Percentiles rank a stretch among this genome's conserved stretches.
Conservation (phyloP, 1,139 yeast species). For the Kurtzmaniella quercitrusa region DNA sequence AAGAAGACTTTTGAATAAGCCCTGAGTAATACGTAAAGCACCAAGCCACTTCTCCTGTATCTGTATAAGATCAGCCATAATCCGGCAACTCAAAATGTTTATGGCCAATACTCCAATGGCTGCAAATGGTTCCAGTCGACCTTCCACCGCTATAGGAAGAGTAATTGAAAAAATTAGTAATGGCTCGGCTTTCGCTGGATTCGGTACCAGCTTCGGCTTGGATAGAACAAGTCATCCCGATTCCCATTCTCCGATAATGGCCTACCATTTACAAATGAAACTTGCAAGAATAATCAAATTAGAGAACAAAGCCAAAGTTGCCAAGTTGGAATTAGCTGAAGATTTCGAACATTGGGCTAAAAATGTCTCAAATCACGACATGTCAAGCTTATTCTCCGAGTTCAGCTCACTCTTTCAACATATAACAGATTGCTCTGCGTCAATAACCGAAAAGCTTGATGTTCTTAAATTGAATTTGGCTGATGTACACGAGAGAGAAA, state of each 20-base stretch:
- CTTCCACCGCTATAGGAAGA: conserved; percentile 27
- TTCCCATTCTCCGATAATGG: conserved; percentile 9
- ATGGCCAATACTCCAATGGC: conserved; percentile 1
- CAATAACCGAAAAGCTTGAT: conserved; percentile 35
- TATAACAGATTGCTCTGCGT: conserved; percentile 30
- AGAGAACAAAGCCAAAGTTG: conserved; percentile 28
- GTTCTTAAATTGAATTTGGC: conserved; percentile 36
- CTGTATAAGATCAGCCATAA: too few species aligned
- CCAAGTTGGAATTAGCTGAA: conserved; percentile 30
- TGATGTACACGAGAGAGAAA: conserved; percentile 49
- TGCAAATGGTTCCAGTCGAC: conserved; percentile 16
- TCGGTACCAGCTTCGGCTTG: not conserved
- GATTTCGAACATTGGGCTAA: conserved; percentile 41
- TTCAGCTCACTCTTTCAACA: conserved; percentile 32
- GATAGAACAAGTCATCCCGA: conserved; percentile 1
- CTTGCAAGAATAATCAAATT: conserved; percentile 28
- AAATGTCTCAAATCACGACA: conserved; percentile 35
- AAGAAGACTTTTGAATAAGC: too few species aligned
- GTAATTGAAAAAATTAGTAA: conserved; percentile 24
- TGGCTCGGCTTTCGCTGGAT: conserved; percentile 12
- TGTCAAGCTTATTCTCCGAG: conserved; percentile 35
- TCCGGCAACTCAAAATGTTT: not conserved
- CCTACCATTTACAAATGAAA: conserved; percentile 17
- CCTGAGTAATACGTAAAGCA: too few species aligned
- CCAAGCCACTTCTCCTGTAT: too few species aligned